Percentiles rank a stretch among this genome's conserved stretches.
phyloP scores from a whole-genome alignment of 208 protist genomes.

The Acanthamoeba lenticulata region DNA sequence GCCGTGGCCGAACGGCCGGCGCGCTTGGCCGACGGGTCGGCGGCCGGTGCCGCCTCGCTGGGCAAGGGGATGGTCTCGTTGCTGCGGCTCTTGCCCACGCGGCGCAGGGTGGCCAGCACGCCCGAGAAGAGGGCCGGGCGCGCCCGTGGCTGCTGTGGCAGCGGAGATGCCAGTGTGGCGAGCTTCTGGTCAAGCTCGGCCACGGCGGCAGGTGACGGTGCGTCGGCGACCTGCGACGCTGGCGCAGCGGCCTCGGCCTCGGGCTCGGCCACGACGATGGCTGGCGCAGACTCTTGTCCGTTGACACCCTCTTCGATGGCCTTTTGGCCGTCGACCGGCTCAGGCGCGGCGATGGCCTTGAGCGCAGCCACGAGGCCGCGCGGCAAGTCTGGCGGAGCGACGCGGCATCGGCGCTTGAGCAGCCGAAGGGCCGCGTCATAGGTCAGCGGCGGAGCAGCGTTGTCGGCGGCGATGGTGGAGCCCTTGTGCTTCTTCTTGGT shows the following conservation, averaged over 20 bases:
- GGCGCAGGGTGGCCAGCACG: background rate
- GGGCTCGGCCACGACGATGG: too few species aligned
- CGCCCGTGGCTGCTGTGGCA: background rate
- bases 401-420: background rate
- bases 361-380: background rate
- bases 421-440: background rate
- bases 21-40: background rate
- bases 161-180: background rate
- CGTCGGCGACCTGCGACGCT: too few species aligned
- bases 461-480: background rate
- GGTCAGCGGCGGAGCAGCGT: background rate
- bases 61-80: background rate
- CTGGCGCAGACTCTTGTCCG: too few species aligned
- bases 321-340: too few species aligned
- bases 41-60: background rate
- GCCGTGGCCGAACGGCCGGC: background rate
- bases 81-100: background rate
- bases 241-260: too few species aligned
- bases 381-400: background rate
- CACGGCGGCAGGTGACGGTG: background rate
- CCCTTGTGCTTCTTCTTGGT: background rate
- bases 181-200: background rate
- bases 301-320: too few species aligned
- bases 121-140: background rate
- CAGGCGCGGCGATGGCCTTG: background rate